Evolutionary conservation across 805 yeast species (phyloP).

Genomic region (Yarrowia keelungensis): DNA sequence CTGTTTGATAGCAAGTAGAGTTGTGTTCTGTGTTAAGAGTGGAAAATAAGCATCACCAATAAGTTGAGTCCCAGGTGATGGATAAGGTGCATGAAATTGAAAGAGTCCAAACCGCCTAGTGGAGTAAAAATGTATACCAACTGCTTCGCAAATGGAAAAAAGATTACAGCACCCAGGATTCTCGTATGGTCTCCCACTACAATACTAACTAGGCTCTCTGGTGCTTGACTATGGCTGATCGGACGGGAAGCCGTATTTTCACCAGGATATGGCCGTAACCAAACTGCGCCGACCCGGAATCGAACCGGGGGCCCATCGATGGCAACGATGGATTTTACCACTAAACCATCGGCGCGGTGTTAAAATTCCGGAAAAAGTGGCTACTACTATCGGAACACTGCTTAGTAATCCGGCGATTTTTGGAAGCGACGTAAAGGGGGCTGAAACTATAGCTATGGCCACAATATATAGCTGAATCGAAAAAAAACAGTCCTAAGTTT

Average conservation of each 20-base stretch:
- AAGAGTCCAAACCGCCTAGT: not conserved
- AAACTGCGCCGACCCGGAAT: conserved; percentile 35
- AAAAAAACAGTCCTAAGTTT: too few relatives aligned
- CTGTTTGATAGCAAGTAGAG: not conserved
- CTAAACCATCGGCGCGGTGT: conserved; percentile 24
- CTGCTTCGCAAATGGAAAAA: not conserved
- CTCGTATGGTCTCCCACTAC: conserved; percentile 38
- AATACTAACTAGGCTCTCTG: conserved; percentile 36
- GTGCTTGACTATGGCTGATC: conserved; percentile 37
- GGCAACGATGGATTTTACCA: conserved; percentile 36
- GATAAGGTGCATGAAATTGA: too few relatives aligned
- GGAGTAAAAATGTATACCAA: too few relatives aligned
- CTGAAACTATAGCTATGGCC: too few relatives aligned
- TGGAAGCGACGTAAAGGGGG: too few relatives aligned
- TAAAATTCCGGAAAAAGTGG: not conserved
- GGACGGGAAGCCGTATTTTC: conserved; percentile 37
- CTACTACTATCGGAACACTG: not conserved
- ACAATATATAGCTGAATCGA: too few relatives aligned
- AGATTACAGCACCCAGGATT: conserved; percentile 35
- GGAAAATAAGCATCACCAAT: not conserved
- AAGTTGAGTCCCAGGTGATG: too few relatives aligned
- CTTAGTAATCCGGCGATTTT: not conserved
- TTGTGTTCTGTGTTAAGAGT: conserved; percentile 2
- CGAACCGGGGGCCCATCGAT: conserved; percentile 37
- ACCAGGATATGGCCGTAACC: conserved; percentile 36